Conservation (phyloP, 768 basidiomycete species). For the Dendrothele bispora region DNA sequence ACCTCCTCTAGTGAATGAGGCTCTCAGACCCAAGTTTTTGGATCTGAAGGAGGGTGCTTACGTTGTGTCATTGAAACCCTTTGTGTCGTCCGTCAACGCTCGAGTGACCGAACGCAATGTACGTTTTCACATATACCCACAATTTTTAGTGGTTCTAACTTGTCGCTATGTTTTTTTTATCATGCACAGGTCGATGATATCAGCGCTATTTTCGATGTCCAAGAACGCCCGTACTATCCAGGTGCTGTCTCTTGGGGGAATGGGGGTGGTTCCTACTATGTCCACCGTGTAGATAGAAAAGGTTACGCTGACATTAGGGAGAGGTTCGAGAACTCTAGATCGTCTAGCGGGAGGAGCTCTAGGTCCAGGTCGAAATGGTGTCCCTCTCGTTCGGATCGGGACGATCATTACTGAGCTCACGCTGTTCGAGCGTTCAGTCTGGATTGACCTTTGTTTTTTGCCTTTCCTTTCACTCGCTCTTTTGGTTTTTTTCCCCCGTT, state of each 20-base stretch:
- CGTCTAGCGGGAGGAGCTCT: conserved; percentile 25
- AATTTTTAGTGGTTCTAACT: background rate
- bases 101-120: conserved; percentile 86
- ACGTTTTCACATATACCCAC: conserved; percentile 22
- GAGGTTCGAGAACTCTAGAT: conserved; percentile 55
- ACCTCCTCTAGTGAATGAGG: conserved; percentile 70
- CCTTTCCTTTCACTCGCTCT: too few relatives aligned
- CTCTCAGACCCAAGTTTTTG: conserved; percentile 84
- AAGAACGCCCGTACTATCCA: conserved; percentile 62
- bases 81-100: conserved; percentile 69
- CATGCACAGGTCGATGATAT: conserved; percentile 67
- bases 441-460: too few relatives aligned
- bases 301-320: conserved; percentile 63
- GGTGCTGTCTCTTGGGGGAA: conserved; percentile 85
- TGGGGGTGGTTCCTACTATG: conserved; percentile 66
- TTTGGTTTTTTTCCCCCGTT: too few relatives aligned
- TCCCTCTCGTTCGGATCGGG: too few relatives aligned
- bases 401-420: too few relatives aligned
- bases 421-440: too few relatives aligned
- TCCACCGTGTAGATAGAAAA: conserved; percentile 75
- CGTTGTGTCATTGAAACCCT: conserved; percentile 87
- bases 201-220: conserved; percentile 78
- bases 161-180: conserved; percentile 5
- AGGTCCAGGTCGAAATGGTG: too few relatives aligned
- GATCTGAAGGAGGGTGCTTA: conserved; percentile 93